Base-by-base conservation (phyloP, 768 basidiomycete genomes). In the Rhodotorula graminis region DNA sequence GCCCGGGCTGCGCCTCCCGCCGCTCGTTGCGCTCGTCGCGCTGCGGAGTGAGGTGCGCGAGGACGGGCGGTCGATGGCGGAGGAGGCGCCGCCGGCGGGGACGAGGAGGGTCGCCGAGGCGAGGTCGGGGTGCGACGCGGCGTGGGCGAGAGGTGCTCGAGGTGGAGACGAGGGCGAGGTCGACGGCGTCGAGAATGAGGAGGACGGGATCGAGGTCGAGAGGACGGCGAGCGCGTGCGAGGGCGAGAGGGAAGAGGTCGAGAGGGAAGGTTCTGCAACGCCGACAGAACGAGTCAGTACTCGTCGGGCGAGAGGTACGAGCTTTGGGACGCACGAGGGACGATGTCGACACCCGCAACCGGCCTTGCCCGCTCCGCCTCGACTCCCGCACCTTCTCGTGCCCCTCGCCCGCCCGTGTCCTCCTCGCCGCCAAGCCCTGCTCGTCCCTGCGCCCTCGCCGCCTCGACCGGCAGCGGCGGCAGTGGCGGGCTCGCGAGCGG, bases 21-120 rank as follows among this genome's bases (percentile, higher is more conserved):
- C 16, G 56, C 50, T 52, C 50, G 23, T 21, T 14, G 18, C 37
- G 33, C 56, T 33, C 33, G 23, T 27, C 50, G 23, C 23, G 25
- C n/a, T 50, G 10, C 64, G 57, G 10, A 18, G 25, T 18, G 69
- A 70, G 3, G 68, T 40, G 33, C 69, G 69, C 15, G 69, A 70
- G 8, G 58, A 21, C 4, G 69, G 69, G 2, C 69, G 69, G 25
- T 50, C 56, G 9, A 21, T 2, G 23, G 42, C 14, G 40, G 42
- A 7, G 37, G 52, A 27, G 25, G 19, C 37, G 25, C 15, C 10
- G 15, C 15, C 50, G 10, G 63, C 42, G 16, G 50, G 18, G 52
- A 27, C 49, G 33, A n/a, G 40, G 52, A 37, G 23, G 18, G 49
- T 42, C 14, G n/a, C 27, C 19, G 5, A 14, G 11, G 37, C 37